Evolutionary conservation across 129 eudicot species (phyloP).

Genomic region (Dittrichia graveolens): DNA sequence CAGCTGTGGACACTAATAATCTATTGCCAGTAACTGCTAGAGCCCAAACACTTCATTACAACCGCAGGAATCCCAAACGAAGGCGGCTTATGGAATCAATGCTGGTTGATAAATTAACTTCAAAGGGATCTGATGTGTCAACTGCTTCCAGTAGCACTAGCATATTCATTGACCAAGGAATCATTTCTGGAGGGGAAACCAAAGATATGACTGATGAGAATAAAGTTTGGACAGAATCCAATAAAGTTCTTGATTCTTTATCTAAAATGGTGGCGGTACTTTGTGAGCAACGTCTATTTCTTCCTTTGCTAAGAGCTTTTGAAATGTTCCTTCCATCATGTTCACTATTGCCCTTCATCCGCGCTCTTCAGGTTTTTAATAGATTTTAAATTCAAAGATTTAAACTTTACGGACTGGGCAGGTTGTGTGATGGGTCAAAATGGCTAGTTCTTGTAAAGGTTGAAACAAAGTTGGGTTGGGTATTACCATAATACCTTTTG

Average conservation of each 20-base stretch:
- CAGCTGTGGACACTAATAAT: constrained; percentile 89
- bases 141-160: constrained; percentile 40
- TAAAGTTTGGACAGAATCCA: constrained; percentile 40
- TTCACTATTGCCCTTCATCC: constrained; percentile 85
- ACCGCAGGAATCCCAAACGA: constrained; percentile 81
- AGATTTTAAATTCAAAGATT: neutral
- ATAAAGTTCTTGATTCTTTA: constrained; percentile 57
- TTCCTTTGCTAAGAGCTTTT: constrained; percentile 87
- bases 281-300: constrained; percentile 79
- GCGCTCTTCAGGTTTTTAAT: constrained; percentile 89
- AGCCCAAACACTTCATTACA: constrained; percentile 67
- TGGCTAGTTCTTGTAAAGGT: neutral
- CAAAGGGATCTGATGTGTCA: constrained; percentile 44
- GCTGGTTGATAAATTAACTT: constrained; percentile 39
- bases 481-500: constrained; percentile 4
- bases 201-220: constrained; percentile 39
- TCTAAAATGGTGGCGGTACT: constrained; percentile 90
- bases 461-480: neutral
- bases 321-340: constrained; percentile 97
- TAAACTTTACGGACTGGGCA: neutral
- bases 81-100: constrained; percentile 67
- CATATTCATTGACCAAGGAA: constrained; percentile 45
- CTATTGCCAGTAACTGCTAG: constrained; percentile 58
- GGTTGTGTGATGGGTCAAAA: constrained; percentile 11
- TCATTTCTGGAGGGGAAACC: constrained; percentile 45